phyloP scores from a whole-genome alignment of 352 stramenopile species.

The Aphanomyces stellatus region DNA sequence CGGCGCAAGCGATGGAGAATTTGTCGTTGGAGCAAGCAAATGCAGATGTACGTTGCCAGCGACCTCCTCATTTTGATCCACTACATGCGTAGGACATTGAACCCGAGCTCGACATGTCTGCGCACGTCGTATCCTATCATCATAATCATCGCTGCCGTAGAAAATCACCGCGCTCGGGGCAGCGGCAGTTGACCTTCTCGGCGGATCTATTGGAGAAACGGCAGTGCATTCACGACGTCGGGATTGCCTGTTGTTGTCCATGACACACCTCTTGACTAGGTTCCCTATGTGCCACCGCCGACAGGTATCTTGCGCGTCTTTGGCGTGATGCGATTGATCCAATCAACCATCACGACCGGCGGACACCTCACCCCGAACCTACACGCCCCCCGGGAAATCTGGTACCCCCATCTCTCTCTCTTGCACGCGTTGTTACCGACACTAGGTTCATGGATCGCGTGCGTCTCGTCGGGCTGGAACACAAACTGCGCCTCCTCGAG shows the following conservation, averaged over 20 bases:
- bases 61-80: too few species aligned
- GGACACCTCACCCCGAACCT: slow-evolving; percentile 62
- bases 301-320: slow-evolving; percentile 52
- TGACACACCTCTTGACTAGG: background rate
- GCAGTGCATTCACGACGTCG: background rate
- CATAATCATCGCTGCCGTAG: slow-evolving; percentile 7
- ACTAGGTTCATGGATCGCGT: slow-evolving; percentile 27
- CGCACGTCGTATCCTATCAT: too few species aligned
- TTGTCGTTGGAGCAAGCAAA: background rate
- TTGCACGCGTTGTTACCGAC: background rate
- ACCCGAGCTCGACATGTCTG: background rate
- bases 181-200: slow-evolving; percentile 7
- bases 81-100: slow-evolving; percentile 14
- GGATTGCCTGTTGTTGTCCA: background rate
- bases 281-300: background rate
- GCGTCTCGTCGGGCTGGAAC: slow-evolving; percentile 29
- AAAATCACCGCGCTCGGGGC: slow-evolving; percentile 13
- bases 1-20: background rate
- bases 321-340: slow-evolving; percentile 70
- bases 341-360: slow-evolving; percentile 68
- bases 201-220: slow-evolving; percentile 12
- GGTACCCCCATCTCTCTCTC: slow-evolving; percentile 23
- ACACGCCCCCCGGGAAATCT: slow-evolving; percentile 73
- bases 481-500: slow-evolving; percentile 15
- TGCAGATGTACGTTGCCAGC: background rate